Percentiles rank a stretch among this genome's conserved stretches.
These are phyloP conservation scores for Phytophthora pistaciae DNA, from an alignment of 352 stramenopile species.

Conservation along the genomic window DNA sequence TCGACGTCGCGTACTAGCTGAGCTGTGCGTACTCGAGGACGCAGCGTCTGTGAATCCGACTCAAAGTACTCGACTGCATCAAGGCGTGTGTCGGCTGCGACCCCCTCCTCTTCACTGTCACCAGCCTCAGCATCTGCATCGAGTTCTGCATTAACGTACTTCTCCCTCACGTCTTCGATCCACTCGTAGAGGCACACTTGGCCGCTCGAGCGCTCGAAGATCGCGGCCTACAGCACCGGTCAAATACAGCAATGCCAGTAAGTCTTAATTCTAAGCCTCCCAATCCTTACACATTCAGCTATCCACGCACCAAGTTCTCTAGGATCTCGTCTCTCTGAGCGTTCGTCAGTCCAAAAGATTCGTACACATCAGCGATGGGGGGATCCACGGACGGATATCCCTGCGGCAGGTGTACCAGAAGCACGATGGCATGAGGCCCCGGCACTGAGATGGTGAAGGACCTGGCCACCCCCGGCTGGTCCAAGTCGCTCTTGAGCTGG, in stretches of 20 bases:
- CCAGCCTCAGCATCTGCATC: slow-evolving; percentile 25
- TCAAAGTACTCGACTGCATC: slow-evolving; percentile 51
- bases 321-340: slow-evolving; percentile 71
- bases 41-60: slow-evolving; percentile 66
- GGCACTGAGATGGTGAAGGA: slow-evolving; percentile 72
- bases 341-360: slow-evolving; percentile 85
- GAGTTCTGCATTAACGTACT: slow-evolving; percentile 61
- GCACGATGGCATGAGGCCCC: slow-evolving; percentile 68
- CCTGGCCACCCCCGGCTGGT: slow-evolving; percentile 46
- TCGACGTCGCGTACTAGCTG: slow-evolving; percentile 64
- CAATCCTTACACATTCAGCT: not conserved
- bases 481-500: slow-evolving; percentile 58
- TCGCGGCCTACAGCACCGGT: slow-evolving; percentile 38
- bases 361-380: slow-evolving; percentile 82
- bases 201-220: slow-evolving; percentile 76
- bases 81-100: slow-evolving; percentile 12
- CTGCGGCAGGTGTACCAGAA: slow-evolving; percentile 77
- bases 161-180: slow-evolving; percentile 85
- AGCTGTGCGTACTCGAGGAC: slow-evolving; percentile 69
- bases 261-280: not conserved
- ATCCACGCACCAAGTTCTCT: slow-evolving; percentile 55
- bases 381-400: slow-evolving; percentile 76
- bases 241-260: not conserved
- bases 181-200: slow-evolving; percentile 91
- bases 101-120: slow-evolving; percentile 20